Percentiles rank a stretch among this genome's conserved stretches.
phyloP scores from a whole-genome alignment of 1,284 basidiomycete genomes.

The Cutaneotrichosporon arboriforme region DNA sequence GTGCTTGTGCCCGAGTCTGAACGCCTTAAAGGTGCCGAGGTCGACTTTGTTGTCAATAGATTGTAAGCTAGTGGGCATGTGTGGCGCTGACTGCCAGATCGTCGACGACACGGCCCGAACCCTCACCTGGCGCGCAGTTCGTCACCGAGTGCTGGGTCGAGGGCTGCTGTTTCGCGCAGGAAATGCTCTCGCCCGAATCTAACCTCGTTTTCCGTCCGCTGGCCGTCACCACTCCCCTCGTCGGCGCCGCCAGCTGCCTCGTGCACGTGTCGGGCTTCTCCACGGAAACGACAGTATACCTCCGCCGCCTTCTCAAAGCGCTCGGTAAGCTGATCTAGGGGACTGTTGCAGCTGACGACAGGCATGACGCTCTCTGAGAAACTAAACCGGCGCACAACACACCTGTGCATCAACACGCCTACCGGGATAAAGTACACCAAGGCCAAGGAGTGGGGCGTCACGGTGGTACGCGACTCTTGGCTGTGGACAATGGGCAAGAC shows the following conservation, averaged over 20 bases:
- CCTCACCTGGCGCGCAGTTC: slow-evolving; percentile 8
- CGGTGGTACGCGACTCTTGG: slow-evolving; percentile 36
- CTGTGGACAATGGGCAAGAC: slow-evolving; percentile 31
- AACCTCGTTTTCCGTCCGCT: slow-evolving; percentile 42
- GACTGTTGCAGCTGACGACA: slow-evolving; percentile 3
- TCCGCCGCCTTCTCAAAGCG: slow-evolving; percentile 33
- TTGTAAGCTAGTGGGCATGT: slow-evolving; percentile 27
- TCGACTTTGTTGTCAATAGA: slow-evolving; percentile 42
- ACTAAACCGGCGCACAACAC: slow-evolving; percentile 31
- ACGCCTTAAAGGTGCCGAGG: slow-evolving; percentile 26
- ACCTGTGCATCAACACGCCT: slow-evolving; percentile 30
- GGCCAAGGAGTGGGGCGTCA: slow-evolving; percentile 37
- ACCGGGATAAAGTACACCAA: slow-evolving; percentile 34
- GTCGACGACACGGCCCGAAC: neutral
- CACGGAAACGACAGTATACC: slow-evolving; percentile 30
- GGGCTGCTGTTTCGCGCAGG: slow-evolving; percentile 36
- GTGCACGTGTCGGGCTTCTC: slow-evolving; percentile 42
- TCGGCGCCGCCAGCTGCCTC: slow-evolving; percentile 17
- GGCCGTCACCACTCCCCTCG: slow-evolving; percentile 29
- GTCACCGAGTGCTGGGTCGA: slow-evolving; percentile 49
- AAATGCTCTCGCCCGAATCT: slow-evolving; percentile 29
- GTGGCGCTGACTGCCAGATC: neutral
- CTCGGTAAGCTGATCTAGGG: slow-evolving; percentile 25
- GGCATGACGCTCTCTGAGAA: slow-evolving; percentile 29
- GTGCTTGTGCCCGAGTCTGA: slow-evolving; percentile 29